Base-by-base conservation (phyloP, 352 stramenopile genomes). In the Phytophthora lateralis region DNA sequence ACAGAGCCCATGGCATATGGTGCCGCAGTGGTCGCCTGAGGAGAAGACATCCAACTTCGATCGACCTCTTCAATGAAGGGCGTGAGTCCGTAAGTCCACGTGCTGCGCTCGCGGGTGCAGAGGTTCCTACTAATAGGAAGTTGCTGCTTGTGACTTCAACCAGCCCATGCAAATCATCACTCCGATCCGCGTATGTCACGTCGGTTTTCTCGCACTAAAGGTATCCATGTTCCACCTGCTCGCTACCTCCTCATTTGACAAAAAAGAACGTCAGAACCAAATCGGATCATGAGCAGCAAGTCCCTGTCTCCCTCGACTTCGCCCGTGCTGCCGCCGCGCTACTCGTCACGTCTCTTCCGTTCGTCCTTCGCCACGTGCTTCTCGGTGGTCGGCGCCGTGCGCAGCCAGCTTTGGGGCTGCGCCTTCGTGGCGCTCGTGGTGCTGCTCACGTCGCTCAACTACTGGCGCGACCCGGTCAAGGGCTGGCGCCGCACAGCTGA, bases 371-470 rank as follows among this genome's bases (percentile, higher is more conserved):
- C 77, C 43, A 91, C 82, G 10, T 82, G 71, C 55, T 73, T 83
- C 57, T 94, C 82, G 15, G 81, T 94, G 21, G 50, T 63, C 7
- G 53, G 78, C 27, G 82, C 85, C 8, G 63, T 75, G 35, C 66
- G 61, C 17, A 68, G 81, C 51, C 68, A 88, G 64, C 71, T 92
- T 38, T 94, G 81, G 80, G 69, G 57, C 34, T 94, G 85, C 63
- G 76, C 80, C 1, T 67, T 68, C 15, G 66, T 86, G 56, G 79
- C 82, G 54, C 69, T 89, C 26, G 51, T 92, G 41, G 82, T 94
- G 56, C 71, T 92, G 46, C 66, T 90, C 55, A 93, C 85, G 63
- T 93, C 85, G 60, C 74, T 94, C 71, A 92, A 94, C 76, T 94
- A 91, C 69, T 94, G 82, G 85, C 85, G 82, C 32, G 51, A 90